Percentiles rank a stretch among this genome's conserved stretches.
These are phyloP conservation scores for Colletotrichum sp. DNA, from an alignment of 2,329 filamentous ascomycete species.

Conservation along the genomic window DNA sequence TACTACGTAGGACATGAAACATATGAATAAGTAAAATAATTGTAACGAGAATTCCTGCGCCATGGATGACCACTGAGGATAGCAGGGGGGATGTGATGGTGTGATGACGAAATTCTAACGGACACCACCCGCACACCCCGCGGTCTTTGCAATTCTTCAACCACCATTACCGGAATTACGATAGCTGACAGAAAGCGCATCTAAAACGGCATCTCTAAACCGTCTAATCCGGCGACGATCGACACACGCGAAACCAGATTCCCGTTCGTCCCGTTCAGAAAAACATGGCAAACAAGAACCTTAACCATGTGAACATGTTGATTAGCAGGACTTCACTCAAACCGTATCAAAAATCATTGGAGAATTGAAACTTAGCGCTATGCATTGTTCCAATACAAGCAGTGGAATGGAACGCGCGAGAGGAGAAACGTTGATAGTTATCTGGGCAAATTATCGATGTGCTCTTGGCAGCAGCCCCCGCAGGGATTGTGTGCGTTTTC, in stretches of 20 bases:
- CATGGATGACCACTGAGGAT: fast-evolving
- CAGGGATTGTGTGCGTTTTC: neutral
- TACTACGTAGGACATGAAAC: neutral
- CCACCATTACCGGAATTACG: neutral
- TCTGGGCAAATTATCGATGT: neutral
- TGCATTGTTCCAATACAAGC: neutral
- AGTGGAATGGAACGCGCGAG: fast-evolving
- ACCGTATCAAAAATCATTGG: neutral
- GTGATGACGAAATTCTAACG: neutral
- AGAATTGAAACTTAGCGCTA: neutral
- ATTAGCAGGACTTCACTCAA: neutral
- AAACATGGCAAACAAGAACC: neutral
- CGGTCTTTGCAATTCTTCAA: neutral
- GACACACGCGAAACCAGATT: neutral
- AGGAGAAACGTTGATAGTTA: neutral
- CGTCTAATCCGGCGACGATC: neutral
- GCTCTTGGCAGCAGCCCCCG: neutral
- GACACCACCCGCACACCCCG: neutral
- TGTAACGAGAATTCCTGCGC: neutral
- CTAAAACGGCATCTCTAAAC: neutral
- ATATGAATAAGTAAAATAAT: neutral
- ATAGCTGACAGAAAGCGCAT: neutral
- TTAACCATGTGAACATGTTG: neutral
- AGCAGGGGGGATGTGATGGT: fast-evolving
- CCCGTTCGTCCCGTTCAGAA: neutral